A percentile compares a stretch with the other conserved stretches of the same genome.
Conservation (phyloP, 2,329 filamentous ascomycete genomes). For the Cercospora sp. region DNA sequence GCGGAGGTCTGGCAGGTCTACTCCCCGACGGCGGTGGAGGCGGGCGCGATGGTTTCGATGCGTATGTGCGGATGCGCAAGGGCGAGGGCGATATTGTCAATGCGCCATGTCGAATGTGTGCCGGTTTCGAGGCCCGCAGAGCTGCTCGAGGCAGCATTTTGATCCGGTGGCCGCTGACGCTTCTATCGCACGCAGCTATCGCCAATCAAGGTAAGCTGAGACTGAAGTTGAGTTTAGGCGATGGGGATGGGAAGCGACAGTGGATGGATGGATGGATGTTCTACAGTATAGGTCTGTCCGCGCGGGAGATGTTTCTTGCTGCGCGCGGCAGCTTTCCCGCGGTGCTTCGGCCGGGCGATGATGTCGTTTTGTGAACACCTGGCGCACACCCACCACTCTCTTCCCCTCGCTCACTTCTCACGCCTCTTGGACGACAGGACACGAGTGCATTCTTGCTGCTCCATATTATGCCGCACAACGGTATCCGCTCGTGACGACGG, state of each 20-base stretch:
- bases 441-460: not conserved
- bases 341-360: constrained; percentile 3
- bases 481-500: not conserved
- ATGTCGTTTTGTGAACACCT: not conserved
- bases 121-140: constrained; percentile 30
- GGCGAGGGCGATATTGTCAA: constrained; percentile 19
- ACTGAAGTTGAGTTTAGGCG: not conserved
- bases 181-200: not conserved
- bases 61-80: constrained; percentile 30
- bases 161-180: not conserved
- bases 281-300: not conserved
- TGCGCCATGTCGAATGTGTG: constrained; percentile 26
- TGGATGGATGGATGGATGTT: not conserved
- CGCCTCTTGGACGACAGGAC: constrained; percentile 2
- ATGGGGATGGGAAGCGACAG: not conserved
- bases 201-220: constrained; percentile 1
- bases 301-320: not conserved
- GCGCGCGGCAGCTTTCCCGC: not conserved
- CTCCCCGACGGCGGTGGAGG: constrained; percentile 25
- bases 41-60: constrained; percentile 23
- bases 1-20: constrained; percentile 24
- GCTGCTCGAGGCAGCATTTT: constrained; percentile 39
- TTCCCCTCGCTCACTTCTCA: not conserved
- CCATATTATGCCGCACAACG: not conserved
- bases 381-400: not conserved